Base-by-base conservation (phyloP, 2,329 filamentous ascomycete species). In the Xylaria arbuscula region DNA sequence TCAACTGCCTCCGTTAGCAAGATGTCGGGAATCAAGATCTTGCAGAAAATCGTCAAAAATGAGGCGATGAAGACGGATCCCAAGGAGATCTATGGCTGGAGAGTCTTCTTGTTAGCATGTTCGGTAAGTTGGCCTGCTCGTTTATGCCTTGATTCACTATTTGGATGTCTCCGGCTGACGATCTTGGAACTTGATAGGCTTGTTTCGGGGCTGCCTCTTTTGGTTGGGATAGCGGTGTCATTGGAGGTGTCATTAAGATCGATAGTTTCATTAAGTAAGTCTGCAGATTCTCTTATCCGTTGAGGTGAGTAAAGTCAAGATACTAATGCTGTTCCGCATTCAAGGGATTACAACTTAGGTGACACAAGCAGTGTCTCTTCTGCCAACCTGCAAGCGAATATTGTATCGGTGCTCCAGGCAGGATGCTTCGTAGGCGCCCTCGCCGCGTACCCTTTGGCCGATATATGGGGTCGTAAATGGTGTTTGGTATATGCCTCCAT, bases 31-130 rank as follows among this genome's bases (percentile, higher is more conserved):
- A 62, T 58, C 13, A 38, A 60, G 53, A 2, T 78, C 57, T 75
- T 85, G 64, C 79, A 74, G 68, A 82, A 80, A 72, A 83, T 86
- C 70, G 82, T 86, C 70, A 82, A 81, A 74, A 86, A 86, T 77
- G 84, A 92, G 74, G 87, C 90, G 64, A 91, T 92, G 83, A 88
- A 84, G 76, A 80, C 82, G 61, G 90, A 92, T 76, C 90, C 90
- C 15, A 83, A 85, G 17, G 87, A 92, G 78, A 88, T 92, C 67
- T 92, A 92, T 78, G 89, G 89, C 74, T 92, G 90, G 89, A 85
- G 89, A 61, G 88, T 91, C 4, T 90, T 89, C 69, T 81, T 87
- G 59, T 80, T 92, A 65, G 89, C 90, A 24, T 88, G 85, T 70
- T 90, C 89, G 54, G 83, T 84, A 73, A 74, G 80, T 71, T n/a